Base-by-base conservation (phyloP, 108 stramenopile species). In the Pseudonitzschia pungens region DNA sequence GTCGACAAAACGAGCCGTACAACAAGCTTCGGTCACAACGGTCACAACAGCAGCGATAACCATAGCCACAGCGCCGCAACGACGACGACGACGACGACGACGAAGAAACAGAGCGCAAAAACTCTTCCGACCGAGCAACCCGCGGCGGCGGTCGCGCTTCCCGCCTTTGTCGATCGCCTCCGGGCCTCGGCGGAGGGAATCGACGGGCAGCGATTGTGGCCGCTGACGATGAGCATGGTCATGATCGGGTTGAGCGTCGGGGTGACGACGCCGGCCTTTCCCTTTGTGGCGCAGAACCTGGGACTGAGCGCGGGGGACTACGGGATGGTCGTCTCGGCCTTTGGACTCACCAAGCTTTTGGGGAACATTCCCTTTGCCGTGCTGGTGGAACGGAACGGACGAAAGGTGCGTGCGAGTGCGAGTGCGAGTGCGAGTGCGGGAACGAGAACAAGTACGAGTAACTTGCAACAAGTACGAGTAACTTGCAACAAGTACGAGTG, bases 351-450 rank as follows among this genome's bases (percentile, higher is more conserved):
- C 52, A 96, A 96, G 81, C 87, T 96, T 72, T 26, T 80, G 14
- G 89, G 84, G n/a, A 96, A 96, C 78, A 88, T 96, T 26, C 96
- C 96, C 27, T 84, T 86, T 33, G 92, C 93, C 0, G 85, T 93
- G 45, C 65, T 90, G 55, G 90, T 94, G 18, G 93, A 95, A 72
- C 77, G 84, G 29, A 86, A 93, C 72, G 96, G 96, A n/a, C 73
- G 96, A 8, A 94, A 94, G 54, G 54, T 55, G 63, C n/a, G 40
- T 26, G n/a, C n/a, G n/a, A n/a, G n/a, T n/a, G n/a, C n/a, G n/a
- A n/a, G n/a, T n/a, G n/a, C n/a, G n/a, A n/a, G n/a, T n/a, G n/a
- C n/a, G n/a, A n/a, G n/a, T n/a, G n/a, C n/a, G n/a, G n/a, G n/a
- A n/a, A n/a, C n/a, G n/a, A n/a, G n/a, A n/a, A n/a, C n/a, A n/a